Evolutionary conservation across 345 rosid genomes (phyloP), one percentile per base, ranked within the genome.

Genomic region (Brassica incana): DNA sequence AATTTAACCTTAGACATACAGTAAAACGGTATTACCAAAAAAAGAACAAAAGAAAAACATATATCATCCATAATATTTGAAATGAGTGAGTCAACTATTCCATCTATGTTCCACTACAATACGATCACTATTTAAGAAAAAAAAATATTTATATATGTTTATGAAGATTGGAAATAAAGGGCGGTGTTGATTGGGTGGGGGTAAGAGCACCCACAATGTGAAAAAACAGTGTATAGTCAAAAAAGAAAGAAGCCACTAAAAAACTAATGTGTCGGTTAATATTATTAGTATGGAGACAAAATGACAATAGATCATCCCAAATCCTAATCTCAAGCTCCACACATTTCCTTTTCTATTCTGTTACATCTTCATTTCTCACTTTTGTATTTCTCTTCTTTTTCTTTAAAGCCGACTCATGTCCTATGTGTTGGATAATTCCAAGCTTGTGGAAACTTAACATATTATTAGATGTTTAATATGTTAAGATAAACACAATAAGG

Each of bases 291-390:
- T 18, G 58, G 8, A 20, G 69, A 78, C 82, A 58, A 71, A 60
- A n/a, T 52, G 58, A n/a, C 58, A 69, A 35, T 25, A n/a, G 32
- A 38, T 33, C 54, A 52, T 35, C 65, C 54, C 33, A 54, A 78
- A 71, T 65, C 20, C 9, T 58, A 67, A 79, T 73, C 62, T n/a
- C 58, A 52, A 67, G 23, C 43, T 33, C 72, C 50, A 74, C 75
- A 74, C 71, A 65, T 79, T 79, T 79, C 78, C 35, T 80, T 79
- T 35, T 80, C 78, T 0, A 69, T 67, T 80, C 66, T 62, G 78
- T 74, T 74, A 80, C 75, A 69, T 80, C 78, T 74, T 65, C 78
- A 16, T 12, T 70, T 50, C 36, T 1, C 4, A 32, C n/a, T 23
- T 33, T 8, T 32, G 4, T 65, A n/a, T 10, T 69, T 70, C 35